These are phyloP conservation scores for Schizosaccharomyces pombe DNA, from an alignment of 805 yeast species.

Conservation along the genomic window DNA sequence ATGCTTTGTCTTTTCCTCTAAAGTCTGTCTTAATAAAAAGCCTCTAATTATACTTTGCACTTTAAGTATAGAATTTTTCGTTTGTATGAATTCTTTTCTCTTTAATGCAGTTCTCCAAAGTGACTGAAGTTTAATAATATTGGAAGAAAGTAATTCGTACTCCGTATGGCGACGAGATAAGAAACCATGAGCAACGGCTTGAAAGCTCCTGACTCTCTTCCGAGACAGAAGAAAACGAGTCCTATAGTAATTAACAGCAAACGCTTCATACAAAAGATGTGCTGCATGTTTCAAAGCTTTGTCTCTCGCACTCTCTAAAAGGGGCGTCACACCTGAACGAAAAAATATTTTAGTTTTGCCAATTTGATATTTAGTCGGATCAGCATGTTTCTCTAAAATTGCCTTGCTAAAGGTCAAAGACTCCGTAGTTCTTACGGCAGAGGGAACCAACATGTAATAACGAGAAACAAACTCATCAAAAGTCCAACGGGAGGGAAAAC, in stretches of 20 bases:
- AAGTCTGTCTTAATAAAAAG: constrained; percentile 27
- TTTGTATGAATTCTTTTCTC: constrained; percentile 32
- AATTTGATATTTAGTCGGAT: constrained; percentile 50
- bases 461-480: constrained; percentile 80
- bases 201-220: constrained; percentile 30
- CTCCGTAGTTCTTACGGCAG: constrained; percentile 35
- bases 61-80: constrained; percentile 27
- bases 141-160: constrained; percentile 24
- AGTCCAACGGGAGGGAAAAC: constrained; percentile 91
- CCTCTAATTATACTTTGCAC: constrained; percentile 37
- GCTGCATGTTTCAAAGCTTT: constrained; percentile 62
- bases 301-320: constrained; percentile 62
- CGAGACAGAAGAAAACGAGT: constrained; percentile 32
- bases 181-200: constrained; percentile 40
- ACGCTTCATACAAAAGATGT: constrained; percentile 59
- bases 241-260: constrained; percentile 43
- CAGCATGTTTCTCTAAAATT: constrained; percentile 28
- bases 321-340: constrained; percentile 90
- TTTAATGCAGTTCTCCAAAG: constrained; percentile 19
- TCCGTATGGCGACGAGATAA: constrained; percentile 34
- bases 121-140: constrained; percentile 56
- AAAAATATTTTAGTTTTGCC: constrained; percentile 88
- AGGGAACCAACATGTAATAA: constrained; percentile 59
- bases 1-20: constrained; percentile 27
- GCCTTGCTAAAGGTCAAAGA: constrained; percentile 43